Base-by-base conservation (phyloP, 1,139 yeast species). In the Saccharomyces hybrid region DNA sequence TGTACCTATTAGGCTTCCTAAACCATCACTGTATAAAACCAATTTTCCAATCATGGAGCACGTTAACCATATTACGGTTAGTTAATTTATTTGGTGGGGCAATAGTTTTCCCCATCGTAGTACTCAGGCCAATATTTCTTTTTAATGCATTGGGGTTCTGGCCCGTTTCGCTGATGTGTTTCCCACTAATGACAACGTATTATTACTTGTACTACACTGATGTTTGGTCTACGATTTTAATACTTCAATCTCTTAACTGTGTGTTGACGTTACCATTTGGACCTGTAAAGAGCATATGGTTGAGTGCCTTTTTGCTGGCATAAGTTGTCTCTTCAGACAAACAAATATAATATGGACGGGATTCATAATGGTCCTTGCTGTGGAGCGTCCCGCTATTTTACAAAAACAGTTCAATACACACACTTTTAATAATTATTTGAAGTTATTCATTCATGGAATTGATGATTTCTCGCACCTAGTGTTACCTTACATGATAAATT, bases 281-380 rank as follows among this genome's bases (percentile, higher is more conserved):
- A 6, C 67, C 67, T 34, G 59, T 46, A 9, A 57, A 51, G 11
- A 69, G 75, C 60, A 60, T 71, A 27, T 65, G 71, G 66, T 50
- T 70, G 2, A 70, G 75, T 56, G 82, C 83, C 0, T 4, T 78
- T 63, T 81, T 27, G 86, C 84, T 0, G 77, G 82, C 38, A 46
- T 75, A 5, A 84, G 91, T 65, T 74, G 93, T 49, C 74, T 81
- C 70, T 84, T 93, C 64, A 79, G 99, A 60, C 99, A 93, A 65
- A 95, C 99, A 0, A 93, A 93, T 64, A 83, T 93, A 42, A 75
- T 90, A 0, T 93, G 99, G 99, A 77, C 83, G 5, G 83, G 80
- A 0, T 85, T 86, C 61, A 74, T 84, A n/a, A 67, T 81, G 55
- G 75, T 80, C 0, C 71, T 82, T 1, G 72, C 81, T n/a, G 68